Percentiles rank a stretch among this genome's conserved stretches.
Conservation (phyloP, 352 stramenopile genomes). For the Phytophthora citricola region DNA sequence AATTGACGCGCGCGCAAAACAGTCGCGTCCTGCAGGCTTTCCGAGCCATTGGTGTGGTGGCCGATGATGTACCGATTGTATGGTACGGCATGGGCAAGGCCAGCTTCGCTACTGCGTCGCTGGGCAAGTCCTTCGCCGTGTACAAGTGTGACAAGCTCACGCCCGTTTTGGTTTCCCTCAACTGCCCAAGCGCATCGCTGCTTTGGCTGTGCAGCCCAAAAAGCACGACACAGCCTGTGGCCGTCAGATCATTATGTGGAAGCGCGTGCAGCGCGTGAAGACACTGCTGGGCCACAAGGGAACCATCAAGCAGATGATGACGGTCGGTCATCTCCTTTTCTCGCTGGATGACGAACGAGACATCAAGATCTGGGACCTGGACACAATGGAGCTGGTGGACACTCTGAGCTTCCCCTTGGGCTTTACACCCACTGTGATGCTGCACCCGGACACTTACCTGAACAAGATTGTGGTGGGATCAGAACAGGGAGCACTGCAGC, state of each 20-base stretch:
- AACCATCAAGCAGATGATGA: constrained; percentile 55
- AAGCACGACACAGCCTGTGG: constrained; percentile 80
- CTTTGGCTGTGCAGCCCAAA: constrained; percentile 65
- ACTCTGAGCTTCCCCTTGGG: constrained; percentile 54
- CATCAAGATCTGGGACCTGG: constrained; percentile 70
- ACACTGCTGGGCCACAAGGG: constrained; percentile 69
- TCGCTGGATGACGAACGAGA: constrained; percentile 68
- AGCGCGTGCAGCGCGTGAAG: constrained; percentile 60
- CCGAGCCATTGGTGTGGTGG: constrained; percentile 90
- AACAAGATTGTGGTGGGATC: constrained; percentile 95
- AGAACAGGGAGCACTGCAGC: constrained; percentile 77
- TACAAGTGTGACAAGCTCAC: constrained; percentile 92
- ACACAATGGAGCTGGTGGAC: constrained; percentile 67
- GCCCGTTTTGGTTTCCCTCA: constrained; percentile 84
- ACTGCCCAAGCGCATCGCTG: constrained; percentile 78
- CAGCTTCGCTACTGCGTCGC: constrained; percentile 87
- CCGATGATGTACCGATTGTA: constrained; percentile 87
- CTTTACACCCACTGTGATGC: constrained; percentile 79
- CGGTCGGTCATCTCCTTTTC: constrained; percentile 72
- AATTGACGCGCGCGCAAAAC: constrained; percentile 64
- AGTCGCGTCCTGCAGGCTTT: constrained; percentile 89
- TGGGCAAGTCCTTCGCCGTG: constrained; percentile 92
- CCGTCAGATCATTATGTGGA: constrained; percentile 77
- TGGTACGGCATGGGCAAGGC: constrained; percentile 89
- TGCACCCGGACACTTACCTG: constrained; percentile 94